A percentile compares a stretch with the other conserved stretches of the same genome.
These are phyloP conservation scores for Hanseniaspora gamundiae DNA, from an alignment of 1,139 yeast genomes.

Conservation along the genomic window DNA sequence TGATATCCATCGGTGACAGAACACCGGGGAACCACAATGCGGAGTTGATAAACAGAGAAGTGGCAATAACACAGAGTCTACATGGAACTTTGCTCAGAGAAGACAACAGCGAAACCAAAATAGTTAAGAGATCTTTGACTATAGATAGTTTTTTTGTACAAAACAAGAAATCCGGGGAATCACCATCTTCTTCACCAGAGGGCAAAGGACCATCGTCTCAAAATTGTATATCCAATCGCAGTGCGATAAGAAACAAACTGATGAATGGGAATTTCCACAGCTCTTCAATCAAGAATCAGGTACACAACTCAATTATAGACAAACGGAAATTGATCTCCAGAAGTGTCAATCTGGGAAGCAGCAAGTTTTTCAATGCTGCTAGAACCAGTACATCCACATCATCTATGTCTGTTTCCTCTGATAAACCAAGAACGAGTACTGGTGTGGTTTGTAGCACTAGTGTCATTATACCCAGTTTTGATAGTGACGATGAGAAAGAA, in stretches of 20 bases:
- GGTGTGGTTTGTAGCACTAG: no score
- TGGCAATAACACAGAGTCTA: background rate
- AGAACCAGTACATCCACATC: no score
- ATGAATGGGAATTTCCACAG: background rate
- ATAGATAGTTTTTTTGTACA: slow-evolving; percentile 1
- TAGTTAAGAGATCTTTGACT: background rate
- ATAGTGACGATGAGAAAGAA: no score
- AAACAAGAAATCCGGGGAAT: background rate
- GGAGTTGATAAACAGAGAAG: slow-evolving; percentile 29
- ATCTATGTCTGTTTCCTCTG: no score
- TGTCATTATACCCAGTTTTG: no score
- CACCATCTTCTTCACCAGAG: background rate
- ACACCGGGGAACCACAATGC: slow-evolving; percentile 50
- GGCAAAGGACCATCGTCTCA: no score
- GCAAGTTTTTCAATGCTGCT: background rate
- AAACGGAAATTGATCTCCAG: background rate
- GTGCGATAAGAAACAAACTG: background rate
- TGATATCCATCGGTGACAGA: slow-evolving; percentile 52
- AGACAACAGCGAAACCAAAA: background rate
- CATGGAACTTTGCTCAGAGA: background rate
- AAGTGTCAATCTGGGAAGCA: background rate
- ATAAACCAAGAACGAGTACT: no score
- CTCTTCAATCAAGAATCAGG: background rate
- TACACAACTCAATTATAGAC: background rate
- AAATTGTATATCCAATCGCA: background rate